Percentiles rank a stretch among this genome's conserved stretches.
Evolutionary conservation across 2,329 filamentous ascomycete species (phyloP).

Genomic region (Alternaria triticimaculans): DNA sequence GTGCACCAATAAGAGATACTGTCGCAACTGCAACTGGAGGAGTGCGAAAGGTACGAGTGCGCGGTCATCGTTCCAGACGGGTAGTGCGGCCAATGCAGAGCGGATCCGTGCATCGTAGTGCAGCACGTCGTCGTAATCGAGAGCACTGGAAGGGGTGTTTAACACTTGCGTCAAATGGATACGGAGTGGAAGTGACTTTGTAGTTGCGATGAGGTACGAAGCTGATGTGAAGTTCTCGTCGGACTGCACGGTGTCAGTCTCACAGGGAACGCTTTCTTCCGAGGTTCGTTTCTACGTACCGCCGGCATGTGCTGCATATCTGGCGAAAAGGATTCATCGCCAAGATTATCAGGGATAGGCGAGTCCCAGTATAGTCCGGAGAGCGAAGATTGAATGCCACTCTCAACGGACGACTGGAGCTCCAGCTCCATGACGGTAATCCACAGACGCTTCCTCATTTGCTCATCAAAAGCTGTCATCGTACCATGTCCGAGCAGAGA

Average conservation of each 20-base stretch:
- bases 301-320: conserved; percentile 33
- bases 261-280: not conserved
- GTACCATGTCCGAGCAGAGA: conserved; percentile 40
- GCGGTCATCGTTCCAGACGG: conserved; percentile 31
- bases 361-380: conserved; percentile 58
- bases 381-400: conserved; percentile 58
- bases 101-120: conserved; percentile 42
- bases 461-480: conserved; percentile 54
- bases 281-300: not conserved
- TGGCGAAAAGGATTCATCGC: conserved; percentile 55
- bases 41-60: conserved; percentile 27
- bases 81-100: conserved; percentile 27
- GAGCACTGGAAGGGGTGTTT: conserved; percentile 37
- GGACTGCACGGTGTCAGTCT: conserved; percentile 15
- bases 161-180: conserved; percentile 41
- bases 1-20: conserved; percentile 46
- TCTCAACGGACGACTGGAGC: conserved; percentile 61
- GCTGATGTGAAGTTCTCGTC: conserved; percentile 39
- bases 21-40: conserved; percentile 42
- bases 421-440: conserved; percentile 64
- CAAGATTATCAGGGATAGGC: conserved; percentile 57
- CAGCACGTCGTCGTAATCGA: conserved; percentile 43
- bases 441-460: conserved; percentile 65
- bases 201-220: conserved; percentile 34
- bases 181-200: conserved; percentile 40